Evolutionary conservation across 2,329 filamentous ascomycete species (phyloP).

Genomic region (Davidsoniella australis): DNA sequence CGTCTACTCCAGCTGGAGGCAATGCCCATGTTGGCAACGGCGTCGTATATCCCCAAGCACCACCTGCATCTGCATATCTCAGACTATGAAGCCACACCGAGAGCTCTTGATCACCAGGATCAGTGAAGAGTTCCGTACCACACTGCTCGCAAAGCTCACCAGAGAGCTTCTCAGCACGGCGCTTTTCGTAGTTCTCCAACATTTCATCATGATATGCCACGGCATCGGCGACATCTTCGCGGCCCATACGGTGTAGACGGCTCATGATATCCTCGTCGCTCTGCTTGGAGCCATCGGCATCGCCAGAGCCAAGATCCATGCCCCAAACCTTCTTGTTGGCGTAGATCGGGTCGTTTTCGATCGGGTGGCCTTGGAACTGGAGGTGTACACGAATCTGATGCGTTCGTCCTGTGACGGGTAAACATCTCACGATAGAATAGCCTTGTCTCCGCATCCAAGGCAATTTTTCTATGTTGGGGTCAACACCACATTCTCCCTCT

Average conservation of each 20-base stretch:
- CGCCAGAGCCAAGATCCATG: conserved; percentile 50
- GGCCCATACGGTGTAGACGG: conserved; percentile 76
- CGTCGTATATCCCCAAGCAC: conserved; percentile 76
- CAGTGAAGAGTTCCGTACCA: conserved; percentile 77
- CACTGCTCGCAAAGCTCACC: conserved; percentile 69
- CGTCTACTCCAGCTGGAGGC: conserved; percentile 54
- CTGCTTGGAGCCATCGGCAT: conserved; percentile 48
- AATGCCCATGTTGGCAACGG: conserved; percentile 73
- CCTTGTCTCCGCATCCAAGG: conserved; percentile 45
- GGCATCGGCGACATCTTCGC: conserved; percentile 78
- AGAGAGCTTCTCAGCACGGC: conserved; percentile 84
- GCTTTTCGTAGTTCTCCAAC: conserved; percentile 76
- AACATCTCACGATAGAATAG: conserved; percentile 87
- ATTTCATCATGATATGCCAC: conserved; percentile 89
- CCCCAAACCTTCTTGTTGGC: conserved; percentile 90
- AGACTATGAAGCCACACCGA: conserved; percentile 88
- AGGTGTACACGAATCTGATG: conserved; percentile 92
- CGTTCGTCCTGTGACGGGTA: conserved; percentile 83
- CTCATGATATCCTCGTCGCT: conserved; percentile 83
- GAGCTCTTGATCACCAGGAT: conserved; percentile 78
- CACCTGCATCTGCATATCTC: conserved; percentile 69
- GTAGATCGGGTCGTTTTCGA: conserved; percentile 95
- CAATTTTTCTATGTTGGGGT: conserved; percentile 17
- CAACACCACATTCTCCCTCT: conserved; percentile 5
- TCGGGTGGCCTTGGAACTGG: conserved; percentile 86